Percentiles rank a stretch among this genome's conserved stretches.
phyloP scores from a whole-genome alignment of 176 grass and related monocot species.

The Rhynchospora breviuscula region DNA sequence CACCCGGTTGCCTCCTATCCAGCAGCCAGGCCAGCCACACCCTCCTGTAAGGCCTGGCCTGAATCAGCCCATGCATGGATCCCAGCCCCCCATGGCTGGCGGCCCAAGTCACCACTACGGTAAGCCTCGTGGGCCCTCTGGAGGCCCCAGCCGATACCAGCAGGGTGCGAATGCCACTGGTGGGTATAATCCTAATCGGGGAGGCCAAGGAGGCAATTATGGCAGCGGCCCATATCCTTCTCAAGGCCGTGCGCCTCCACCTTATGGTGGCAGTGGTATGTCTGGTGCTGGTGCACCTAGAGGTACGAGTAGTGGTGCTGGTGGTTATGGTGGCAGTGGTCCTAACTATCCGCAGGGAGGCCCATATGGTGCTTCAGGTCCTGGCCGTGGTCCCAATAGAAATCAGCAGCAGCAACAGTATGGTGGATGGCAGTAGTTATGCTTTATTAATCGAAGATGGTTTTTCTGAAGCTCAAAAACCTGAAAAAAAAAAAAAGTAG shows the following conservation, averaged over 20 bases:
- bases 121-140: conserved; percentile 61
- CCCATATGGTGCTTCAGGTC: conserved; percentile 56
- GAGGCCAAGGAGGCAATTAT: conserved; percentile 65
- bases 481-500: background rate
- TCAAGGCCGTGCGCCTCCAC: conserved; percentile 57
- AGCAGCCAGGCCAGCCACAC: conserved; percentile 63
- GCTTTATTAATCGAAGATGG: background rate
- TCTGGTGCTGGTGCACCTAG: conserved; percentile 35
- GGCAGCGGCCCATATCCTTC: conserved; percentile 58
- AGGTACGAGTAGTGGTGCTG: conserved; percentile 23
- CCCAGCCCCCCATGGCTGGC: conserved; percentile 50
- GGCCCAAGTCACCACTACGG: conserved; percentile 67
- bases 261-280: conserved; percentile 48
- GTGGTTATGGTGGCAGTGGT: conserved; percentile 43
- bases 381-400: conserved; percentile 52
- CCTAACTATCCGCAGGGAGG: conserved; percentile 63
- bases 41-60: conserved; percentile 52
- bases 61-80: conserved; percentile 56
- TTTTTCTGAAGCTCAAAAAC: background rate
- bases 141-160: conserved; percentile 67
- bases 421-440: conserved; percentile 57
- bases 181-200: conserved; percentile 59
- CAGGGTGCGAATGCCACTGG: conserved; percentile 55
- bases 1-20: conserved; percentile 80
- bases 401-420: conserved; percentile 72